phyloP scores from a whole-genome alignment of 2,329 filamentous ascomycete genomes.

The Dactylellina leptospora region DNA sequence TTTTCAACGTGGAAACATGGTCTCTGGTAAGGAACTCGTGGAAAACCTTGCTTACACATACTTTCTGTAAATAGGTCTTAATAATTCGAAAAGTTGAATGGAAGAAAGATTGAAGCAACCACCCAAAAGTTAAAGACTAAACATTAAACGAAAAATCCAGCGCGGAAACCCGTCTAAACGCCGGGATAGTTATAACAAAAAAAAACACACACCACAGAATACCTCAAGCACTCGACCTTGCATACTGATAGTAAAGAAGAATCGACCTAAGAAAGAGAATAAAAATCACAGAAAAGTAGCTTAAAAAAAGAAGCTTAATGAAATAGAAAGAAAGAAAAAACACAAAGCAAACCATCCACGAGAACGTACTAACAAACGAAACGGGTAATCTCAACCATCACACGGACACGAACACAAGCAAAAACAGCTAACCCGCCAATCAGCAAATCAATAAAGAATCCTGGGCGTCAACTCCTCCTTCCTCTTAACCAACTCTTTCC shows the following conservation, averaged over 20 bases:
- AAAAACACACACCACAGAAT: background rate
- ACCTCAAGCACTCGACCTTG: background rate
- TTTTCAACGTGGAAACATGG: too few species aligned
- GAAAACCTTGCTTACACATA: too few species aligned
- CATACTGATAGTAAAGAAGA: background rate
- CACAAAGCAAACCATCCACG: background rate
- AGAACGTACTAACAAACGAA: too few species aligned
- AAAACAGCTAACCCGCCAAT: background rate
- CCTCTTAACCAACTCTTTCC: slow-evolving; percentile 57
- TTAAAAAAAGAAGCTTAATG: background rate
- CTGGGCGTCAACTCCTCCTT: slow-evolving; percentile 58
- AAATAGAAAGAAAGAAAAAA: background rate
- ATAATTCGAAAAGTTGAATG: too few species aligned
- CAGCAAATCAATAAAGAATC: slow-evolving; percentile 34
- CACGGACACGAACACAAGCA: background rate
- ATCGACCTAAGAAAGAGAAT: background rate
- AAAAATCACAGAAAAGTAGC: slow-evolving; percentile 1
- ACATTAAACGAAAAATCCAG: slow-evolving; percentile 1
- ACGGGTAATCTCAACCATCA: background rate
- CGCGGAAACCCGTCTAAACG: slow-evolving; percentile 20
- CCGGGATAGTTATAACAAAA: background rate
- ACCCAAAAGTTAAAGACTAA: background rate
- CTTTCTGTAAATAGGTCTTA: too few species aligned
- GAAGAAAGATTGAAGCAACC: too few species aligned
- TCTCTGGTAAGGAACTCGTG: too few species aligned